Base-by-base conservation (phyloP, 176 grass and related monocot genomes). In the Juncus inflexus region DNA sequence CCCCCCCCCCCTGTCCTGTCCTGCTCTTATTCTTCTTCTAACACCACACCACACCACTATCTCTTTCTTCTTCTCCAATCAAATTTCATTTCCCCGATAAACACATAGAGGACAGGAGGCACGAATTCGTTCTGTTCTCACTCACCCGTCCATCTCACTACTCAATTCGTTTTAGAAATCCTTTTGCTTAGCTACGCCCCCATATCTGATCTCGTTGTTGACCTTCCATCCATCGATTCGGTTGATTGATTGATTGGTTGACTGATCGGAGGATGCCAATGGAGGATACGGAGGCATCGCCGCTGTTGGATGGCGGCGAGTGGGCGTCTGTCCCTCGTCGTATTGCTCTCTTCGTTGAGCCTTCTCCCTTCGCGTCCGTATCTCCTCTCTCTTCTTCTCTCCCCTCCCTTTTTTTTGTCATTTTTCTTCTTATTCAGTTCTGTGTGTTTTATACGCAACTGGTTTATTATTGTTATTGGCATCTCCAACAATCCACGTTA, bases 301-400 rank as follows among this genome's bases (percentile, higher is more conserved):
- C 75, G 40, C 35, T 82, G 61, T 75, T 65, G 65, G 55, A 15
- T 12, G 80, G 76, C 43, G 53, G 37, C 14, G 87, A 84, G 12
- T 84, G 83, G 79, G 72, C 55, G 57, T 80, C 69, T 52, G 70
- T 58, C 51, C 83, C 95, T 40, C 89, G 90, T 47, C 95, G 89
- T 83, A 89, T 99, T 84, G 89, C 58, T 19, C 85, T 99, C 54
- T 94, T 90, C 78, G 62, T 94, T 72, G 89, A 99, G 80, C 89
- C 95, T 9, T 99, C 95, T 40, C 85, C 94, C 37, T 99, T 99
- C 56, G 85, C 88, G 85, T 92, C 47, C 69, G 88, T 89, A 40
- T 15, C 40, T 49, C 55, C 11, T 41, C 64, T 52, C 11, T 64
- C 9, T 42, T 49, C n/a, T 50, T n/a, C 12, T 39, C 60, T 76